Conservation (phyloP, 108 stramenopile species). For the Nitzschia putrida region DNA sequence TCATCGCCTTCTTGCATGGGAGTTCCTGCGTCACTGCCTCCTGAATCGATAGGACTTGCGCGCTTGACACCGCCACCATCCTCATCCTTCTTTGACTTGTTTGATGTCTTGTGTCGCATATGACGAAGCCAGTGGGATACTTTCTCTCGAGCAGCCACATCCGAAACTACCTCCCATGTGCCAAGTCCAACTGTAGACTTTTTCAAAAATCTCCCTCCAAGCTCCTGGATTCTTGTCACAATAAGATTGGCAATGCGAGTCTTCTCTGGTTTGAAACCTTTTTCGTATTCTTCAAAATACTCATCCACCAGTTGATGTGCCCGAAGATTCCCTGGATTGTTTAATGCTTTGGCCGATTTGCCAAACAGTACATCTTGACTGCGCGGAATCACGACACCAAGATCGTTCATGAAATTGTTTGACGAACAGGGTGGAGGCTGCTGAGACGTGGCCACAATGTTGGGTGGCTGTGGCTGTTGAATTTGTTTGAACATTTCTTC, state of each 20-base stretch:
- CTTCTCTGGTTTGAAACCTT: slow-evolving; percentile 22
- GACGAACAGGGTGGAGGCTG: too few relatives aligned
- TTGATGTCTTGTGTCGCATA: not conserved
- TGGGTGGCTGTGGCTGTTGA: not conserved
- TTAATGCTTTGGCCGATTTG: not conserved
- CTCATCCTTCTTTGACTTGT: too few relatives aligned
- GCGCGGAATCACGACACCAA: not conserved
- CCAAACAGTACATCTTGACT: slow-evolving; percentile 35
- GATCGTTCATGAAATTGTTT: too few relatives aligned
- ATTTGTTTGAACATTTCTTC: not conserved
- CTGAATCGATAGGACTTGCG: too few relatives aligned
- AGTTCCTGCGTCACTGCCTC: too few relatives aligned
- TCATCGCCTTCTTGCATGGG: too few relatives aligned
- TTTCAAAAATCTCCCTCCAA: slow-evolving; percentile 26
- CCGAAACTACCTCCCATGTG: slow-evolving; percentile 14
- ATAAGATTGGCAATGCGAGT: slow-evolving; percentile 24
- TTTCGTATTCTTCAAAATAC: slow-evolving; percentile 20
- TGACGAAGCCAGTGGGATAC: slow-evolving; percentile 22
- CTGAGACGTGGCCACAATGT: too few relatives aligned
- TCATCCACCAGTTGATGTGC: slow-evolving; percentile 4
- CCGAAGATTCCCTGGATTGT: slow-evolving; percentile 18
- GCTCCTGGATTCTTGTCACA: slow-evolving; percentile 16
- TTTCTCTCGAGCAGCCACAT: slow-evolving; percentile 18
- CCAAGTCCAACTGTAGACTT: not conserved
- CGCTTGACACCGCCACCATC: too few relatives aligned